Evolutionary conservation across 805 yeast genomes (phyloP), one percentile per base, ranked within the genome.

Genomic region (Ogataea siamensis): DNA sequence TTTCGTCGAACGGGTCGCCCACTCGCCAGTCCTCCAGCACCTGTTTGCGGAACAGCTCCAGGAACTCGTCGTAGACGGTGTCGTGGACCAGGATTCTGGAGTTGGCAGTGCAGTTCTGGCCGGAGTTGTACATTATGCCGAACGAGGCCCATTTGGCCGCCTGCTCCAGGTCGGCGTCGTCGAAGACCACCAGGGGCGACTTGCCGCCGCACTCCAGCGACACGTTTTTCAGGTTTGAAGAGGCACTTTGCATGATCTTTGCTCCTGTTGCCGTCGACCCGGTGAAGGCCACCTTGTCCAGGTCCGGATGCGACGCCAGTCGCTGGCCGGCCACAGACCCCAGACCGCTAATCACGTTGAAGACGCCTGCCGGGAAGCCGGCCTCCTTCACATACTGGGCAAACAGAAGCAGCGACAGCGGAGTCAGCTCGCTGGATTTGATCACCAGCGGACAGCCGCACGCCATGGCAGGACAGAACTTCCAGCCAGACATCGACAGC

Each of bases 401-500:
- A 43, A 83, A 68, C 49, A 71, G 67, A 47, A 83, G 71, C 48
- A 81, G 67, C 17, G 87, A 76, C 50, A 84, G 68, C 9, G 93
- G 93, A 5, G 91, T 83, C 49, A 79, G 65, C 63, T 85, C 93
- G 40, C 87, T 80, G 3, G 87, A 73, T 62, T 84, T 84, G 58
- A 84, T 71, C 30, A 84, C 77, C 31, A 82, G 73, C 10, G 77
- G 71, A 62, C 85, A 83, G 38, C 93, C 93, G 37, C 86, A 81
- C 28, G 89, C 87, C 47, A 84, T 64, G 7, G 94, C 93, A 15
- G 91, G 91, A 18, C 84, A 87, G 54, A 84, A 67, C 61, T 84
- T 83, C 93, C 93, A 84, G 16, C 84, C 71, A 11, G 83, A 78
- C 87, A 83, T 81, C 21, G 72, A 66, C 50, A 80, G 59, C 20